Base-by-base conservation (phyloP, 1,139 yeast species). In the Hansenula sp. region DNA sequence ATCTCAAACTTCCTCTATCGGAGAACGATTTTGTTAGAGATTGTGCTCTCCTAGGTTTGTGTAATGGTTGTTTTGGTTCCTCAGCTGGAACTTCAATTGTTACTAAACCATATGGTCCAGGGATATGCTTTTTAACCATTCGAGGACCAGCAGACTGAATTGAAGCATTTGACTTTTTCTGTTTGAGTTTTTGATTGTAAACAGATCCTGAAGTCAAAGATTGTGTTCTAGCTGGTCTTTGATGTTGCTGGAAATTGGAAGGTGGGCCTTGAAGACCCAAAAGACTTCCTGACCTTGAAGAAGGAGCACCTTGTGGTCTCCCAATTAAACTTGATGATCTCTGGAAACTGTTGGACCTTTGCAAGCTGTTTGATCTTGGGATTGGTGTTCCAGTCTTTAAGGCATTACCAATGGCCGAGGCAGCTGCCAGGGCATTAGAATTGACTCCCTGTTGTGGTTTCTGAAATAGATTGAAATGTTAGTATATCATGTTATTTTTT, bases 21-120 rank as follows among this genome's bases (percentile, higher is more conserved):
- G 47, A 21, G 34, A 27, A 37, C 5, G 45, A 13, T 10, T 41
- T 44, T n/a, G 40, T 43, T 12, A 32, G 43, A 5, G 45, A 33
- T 3, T 41, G 17, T 12, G 39, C 44, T 30, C 43, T 47, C 12
- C 29, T 32, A 28, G 40, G 34, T 15, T 19, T 36, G 4, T 17
- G 33, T 17, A 28, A 15, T 10, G 18, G 43, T 33, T 40, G 33
- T 42, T 40, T 47, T 30, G 42, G 39, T 36, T 57, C 62, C 19
- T 63, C 63, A 12, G 63, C 68, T 4, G 76, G 73, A 3, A 74
- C 76, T 45, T 73, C 77, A 4, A 74, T 61, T 11, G 72, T 64
- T 16, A 71, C 65, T 19, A 74, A 54, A 9, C 79, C 79, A 51
- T 70, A 60, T 3, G 74, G 70, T 1, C 77, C 71, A 3, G 78